A percentile compares a stretch with the other conserved stretches of the same genome.
Evolutionary conservation across 441 rosid species (phyloP).

Genomic region (Raphanus hybrid): DNA sequence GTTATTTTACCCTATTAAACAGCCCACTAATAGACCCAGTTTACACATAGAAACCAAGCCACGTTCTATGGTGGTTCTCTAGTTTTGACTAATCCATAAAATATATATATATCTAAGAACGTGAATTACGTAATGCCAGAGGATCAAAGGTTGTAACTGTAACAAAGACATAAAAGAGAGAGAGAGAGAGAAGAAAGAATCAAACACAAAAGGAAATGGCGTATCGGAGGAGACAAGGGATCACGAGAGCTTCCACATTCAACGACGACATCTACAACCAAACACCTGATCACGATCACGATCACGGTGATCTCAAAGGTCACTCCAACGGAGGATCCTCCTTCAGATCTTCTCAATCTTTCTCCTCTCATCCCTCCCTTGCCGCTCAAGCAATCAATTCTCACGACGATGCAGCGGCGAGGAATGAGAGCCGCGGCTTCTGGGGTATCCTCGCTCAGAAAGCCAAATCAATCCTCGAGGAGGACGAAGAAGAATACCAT

Average conservation of each 20-base stretch:
- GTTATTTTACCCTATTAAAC: neutral
- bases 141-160: conserved; percentile 35
- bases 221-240: conserved; percentile 89
- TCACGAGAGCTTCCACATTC: conserved; percentile 74
- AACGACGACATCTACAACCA: conserved; percentile 65
- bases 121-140: conserved; percentile 45
- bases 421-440: conserved; percentile 70
- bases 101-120: conserved; percentile 23
- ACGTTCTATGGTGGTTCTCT: conserved; percentile 23
- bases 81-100: conserved; percentile 2
- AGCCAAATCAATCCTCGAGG: conserved; percentile 94
- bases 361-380: conserved; percentile 56
- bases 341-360: conserved; percentile 52
- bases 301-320: conserved; percentile 41
- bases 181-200: neutral
- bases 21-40: conserved; percentile 9
- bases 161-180: neutral
- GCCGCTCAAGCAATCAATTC: conserved; percentile 74
- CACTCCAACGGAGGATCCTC: conserved; percentile 50
- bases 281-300: conserved; percentile 45
- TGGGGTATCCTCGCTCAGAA: conserved; percentile 97
- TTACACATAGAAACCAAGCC: conserved; percentile 16
- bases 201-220: conserved; percentile 58
- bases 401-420: conserved; percentile 49
- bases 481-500: conserved; percentile 55